Base-by-base conservation (phyloP, 129 eudicot species). In the Deinandra increscens region DNA sequence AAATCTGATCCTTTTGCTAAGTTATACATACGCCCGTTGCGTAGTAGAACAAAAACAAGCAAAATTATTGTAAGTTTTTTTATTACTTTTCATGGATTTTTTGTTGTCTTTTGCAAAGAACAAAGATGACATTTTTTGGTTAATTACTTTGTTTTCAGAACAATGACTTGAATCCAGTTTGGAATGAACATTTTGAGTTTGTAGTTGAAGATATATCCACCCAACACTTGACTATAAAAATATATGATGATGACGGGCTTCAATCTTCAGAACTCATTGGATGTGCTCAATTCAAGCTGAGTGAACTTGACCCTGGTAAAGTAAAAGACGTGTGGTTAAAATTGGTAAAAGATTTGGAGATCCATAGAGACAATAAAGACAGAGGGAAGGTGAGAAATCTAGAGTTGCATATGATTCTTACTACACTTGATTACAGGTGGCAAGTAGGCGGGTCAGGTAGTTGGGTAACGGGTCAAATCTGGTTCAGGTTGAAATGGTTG, bases 151-250 rank as follows among this genome's bases (percentile, higher is more conserved):
- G 23, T 45, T 63, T 69, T 72, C 87, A 93, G 99, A 79, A 80
- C 85, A 93, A 93, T 70, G 79, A 93, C 58, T 74, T 93, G 82
- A 93, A 84, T 87, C 99, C 99, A 41, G 83, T 93, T 42, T 93
- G 99, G 99, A 93, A 93, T 60, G 99, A 93, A 44, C 99, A 93
- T 83, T 93, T 84, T 53, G 95, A 93, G 84, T 93, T 93, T 76
- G 79, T 83, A 69, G 83, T 93, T 60, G 99, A 93, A 67, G 99
- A 93, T 81, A 69, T 45, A 61, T 81, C 95, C 69, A 89, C 97
- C 53, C 99, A 93, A 72, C 83, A 89, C 66, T 80, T 93, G 95
- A 90, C 87, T 63, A 79, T 93, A 51, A 89, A 93, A 72, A 69
- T 93, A 37, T 87, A 75, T 53, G 99, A 93, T 64, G 95, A 93